Conservation (phyloP, 2,329 filamentous ascomycete species). For the Trichothecium sympodiale region DNA sequence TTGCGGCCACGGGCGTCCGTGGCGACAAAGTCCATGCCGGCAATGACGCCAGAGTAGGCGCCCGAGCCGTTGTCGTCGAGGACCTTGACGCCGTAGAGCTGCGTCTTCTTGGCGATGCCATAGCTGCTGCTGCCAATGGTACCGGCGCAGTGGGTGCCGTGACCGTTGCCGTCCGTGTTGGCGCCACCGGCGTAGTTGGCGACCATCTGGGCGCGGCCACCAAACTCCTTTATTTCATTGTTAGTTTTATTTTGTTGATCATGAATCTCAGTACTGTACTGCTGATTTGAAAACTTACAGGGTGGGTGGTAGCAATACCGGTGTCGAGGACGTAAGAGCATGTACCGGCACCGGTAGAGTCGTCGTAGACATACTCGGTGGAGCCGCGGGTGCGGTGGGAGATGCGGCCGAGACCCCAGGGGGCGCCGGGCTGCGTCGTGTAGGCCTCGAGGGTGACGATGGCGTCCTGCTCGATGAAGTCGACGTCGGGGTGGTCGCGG, state of each 20-base stretch:
- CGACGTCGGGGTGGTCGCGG: slow-evolving; percentile 13
- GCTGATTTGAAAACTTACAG: slow-evolving; percentile 18
- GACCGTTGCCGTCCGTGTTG: slow-evolving; percentile 18
- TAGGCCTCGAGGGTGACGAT: slow-evolving; percentile 37
- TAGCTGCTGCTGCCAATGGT: slow-evolving; percentile 14
- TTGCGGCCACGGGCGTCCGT: slow-evolving; percentile 20
- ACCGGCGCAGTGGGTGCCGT: slow-evolving; percentile 22
- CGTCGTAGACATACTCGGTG: slow-evolving; percentile 24
- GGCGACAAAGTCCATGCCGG: slow-evolving; percentile 31
- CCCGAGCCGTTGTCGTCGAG: slow-evolving; percentile 23
- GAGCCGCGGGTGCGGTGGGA: slow-evolving; percentile 17
- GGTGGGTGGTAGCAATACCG: slow-evolving; percentile 24
- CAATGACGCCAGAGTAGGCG: slow-evolving; percentile 27
- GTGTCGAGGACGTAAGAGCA: slow-evolving; percentile 35
- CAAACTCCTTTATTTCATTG: slow-evolving; percentile 12
- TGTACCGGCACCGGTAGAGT: slow-evolving; percentile 23
- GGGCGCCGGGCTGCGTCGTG: slow-evolving; percentile 22
- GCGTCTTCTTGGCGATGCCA: slow-evolving; percentile 26
- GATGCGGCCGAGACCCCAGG: slow-evolving; percentile 29
- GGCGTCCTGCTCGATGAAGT: slow-evolving; percentile 29
- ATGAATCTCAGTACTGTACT: too few species aligned
- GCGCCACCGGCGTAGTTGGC: slow-evolving; percentile 7
- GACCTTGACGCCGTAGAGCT: slow-evolving; percentile 32
- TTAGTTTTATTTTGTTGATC: neutral
- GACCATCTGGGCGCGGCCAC: slow-evolving; percentile 13